phyloP scores from a whole-genome alignment of 345 rosid species.

The Clarkia xantiana region DNA sequence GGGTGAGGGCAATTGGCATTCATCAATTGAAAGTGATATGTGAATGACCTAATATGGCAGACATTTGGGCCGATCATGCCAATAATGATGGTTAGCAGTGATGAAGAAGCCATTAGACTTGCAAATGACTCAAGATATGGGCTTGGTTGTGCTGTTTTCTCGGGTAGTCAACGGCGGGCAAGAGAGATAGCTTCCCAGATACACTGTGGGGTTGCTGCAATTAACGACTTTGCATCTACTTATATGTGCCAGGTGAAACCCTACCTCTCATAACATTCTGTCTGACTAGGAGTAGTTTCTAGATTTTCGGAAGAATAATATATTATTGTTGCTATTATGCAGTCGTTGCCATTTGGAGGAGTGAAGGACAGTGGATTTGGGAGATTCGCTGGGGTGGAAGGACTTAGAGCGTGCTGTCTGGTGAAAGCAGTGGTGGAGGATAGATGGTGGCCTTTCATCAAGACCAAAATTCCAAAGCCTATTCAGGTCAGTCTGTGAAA shows the following conservation, averaged over 20 bases:
- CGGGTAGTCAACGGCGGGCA: conserved; percentile 69
- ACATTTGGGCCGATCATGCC: conserved; percentile 98
- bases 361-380: conserved; percentile 95
- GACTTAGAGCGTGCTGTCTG: conserved; percentile 87
- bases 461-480: conserved; percentile 84
- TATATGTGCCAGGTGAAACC: conserved; percentile 87
- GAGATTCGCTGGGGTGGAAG: conserved; percentile 90
- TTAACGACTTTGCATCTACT: conserved; percentile 81
- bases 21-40: no score
- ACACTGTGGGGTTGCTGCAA: conserved; percentile 78
- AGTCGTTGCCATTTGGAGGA: conserved; percentile 98
- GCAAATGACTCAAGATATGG: conserved; percentile 92
- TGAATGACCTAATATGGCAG: conserved; percentile 20
- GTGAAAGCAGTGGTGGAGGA: conserved; percentile 92
- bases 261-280: no score
- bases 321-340: conserved; percentile 1
- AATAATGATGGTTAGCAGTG: conserved; percentile 78
- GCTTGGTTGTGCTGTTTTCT: conserved; percentile 91
- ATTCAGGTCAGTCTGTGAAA: conserved; percentile 46
- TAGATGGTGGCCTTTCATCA: conserved; percentile 88
- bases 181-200: conserved; percentile 71
- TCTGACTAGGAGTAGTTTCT: no score
- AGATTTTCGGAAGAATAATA: neutral
- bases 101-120: conserved; percentile 77
- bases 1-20: no score